A percentile compares a stretch with the other conserved stretches of the same genome.
Conservation (phyloP, 371 early-diverging fungal species). For the Capniomyces stellatus region DNA sequence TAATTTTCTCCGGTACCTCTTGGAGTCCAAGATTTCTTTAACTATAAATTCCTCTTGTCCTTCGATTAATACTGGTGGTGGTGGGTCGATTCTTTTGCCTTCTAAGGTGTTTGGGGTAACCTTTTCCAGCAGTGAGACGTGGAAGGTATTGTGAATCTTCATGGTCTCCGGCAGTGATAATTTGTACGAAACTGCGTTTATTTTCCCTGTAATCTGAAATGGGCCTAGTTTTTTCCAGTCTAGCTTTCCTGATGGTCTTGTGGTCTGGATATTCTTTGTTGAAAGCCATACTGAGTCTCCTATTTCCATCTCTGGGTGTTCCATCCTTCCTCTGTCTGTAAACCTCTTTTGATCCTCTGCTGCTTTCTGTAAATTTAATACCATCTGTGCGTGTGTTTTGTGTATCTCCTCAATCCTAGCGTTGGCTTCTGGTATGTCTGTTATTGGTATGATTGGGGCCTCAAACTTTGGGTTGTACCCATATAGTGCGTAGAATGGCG, state of each 20-base stretch:
- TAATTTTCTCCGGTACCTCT: background rate
- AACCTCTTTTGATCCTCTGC: background rate
- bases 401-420: background rate
- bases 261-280: slow-evolving; percentile 1
- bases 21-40: background rate
- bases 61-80: slow-evolving; percentile 1
- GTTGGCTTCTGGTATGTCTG: background rate
- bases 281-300: slow-evolving; percentile 1
- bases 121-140: background rate
- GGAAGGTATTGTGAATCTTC: background rate
- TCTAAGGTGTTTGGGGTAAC: background rate
- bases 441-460: background rate
- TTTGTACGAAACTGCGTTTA: background rate
- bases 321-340: background rate
- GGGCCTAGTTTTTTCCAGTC: slow-evolving; percentile 2
- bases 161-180: background rate
- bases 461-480: background rate
- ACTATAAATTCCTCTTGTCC: background rate
- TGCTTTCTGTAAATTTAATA: slow-evolving; percentile 1
- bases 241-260: background rate
- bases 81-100: background rate
- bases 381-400: background rate
- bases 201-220: background rate
- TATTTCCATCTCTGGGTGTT: background rate
- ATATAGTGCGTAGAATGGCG: background rate